phyloP scores from a whole-genome alignment of 1,284 basidiomycete genomes.

The Tilletiaria anomala region DNA sequence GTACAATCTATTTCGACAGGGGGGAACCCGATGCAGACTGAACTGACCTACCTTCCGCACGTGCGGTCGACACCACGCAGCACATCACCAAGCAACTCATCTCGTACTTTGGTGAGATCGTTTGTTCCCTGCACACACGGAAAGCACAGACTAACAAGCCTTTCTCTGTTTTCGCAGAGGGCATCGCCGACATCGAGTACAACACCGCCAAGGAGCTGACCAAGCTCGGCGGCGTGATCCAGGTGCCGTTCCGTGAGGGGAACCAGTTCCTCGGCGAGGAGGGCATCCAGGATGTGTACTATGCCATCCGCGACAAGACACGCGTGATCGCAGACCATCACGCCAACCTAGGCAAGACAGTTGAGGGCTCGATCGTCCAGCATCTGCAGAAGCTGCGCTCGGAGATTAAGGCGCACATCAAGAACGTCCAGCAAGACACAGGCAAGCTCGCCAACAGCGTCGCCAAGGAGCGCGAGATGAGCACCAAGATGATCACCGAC shows the following conservation, averaged over 20 bases:
- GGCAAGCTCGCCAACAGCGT: constrained; percentile 86
- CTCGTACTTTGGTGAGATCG: constrained; percentile 45
- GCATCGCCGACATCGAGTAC: constrained; percentile 47
- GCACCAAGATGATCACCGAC: constrained; percentile 72
- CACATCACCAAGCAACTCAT: constrained; percentile 54
- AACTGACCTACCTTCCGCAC: too few relatives aligned
- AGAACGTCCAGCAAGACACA: constrained; percentile 92
- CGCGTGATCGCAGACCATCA: constrained; percentile 88
- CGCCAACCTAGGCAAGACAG: constrained; percentile 85
- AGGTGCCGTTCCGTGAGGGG: constrained; percentile 87
- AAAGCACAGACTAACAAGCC: too few relatives aligned
- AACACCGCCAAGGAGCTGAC: constrained; percentile 87
- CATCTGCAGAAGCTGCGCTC: constrained; percentile 83
- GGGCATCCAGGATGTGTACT: constrained; percentile 67
- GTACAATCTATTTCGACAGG: too few relatives aligned
- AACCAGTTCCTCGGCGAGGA: constrained; percentile 46
- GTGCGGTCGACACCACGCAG: too few relatives aligned
- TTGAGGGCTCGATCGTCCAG: constrained; percentile 93
- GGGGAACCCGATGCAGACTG: too few relatives aligned
- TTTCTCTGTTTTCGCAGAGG: too few relatives aligned
- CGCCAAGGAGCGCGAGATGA: constrained; percentile 83
- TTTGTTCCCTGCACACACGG: too few relatives aligned
- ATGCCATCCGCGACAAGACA: constrained; percentile 77
- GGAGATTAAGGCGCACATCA: constrained; percentile 96
- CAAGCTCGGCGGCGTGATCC: constrained; percentile 90